A percentile compares a stretch with the other conserved stretches of the same genome.
These are phyloP conservation scores for Meira miltonrushii DNA, from an alignment of 1,284 basidiomycete species.

Conservation along the genomic window DNA sequence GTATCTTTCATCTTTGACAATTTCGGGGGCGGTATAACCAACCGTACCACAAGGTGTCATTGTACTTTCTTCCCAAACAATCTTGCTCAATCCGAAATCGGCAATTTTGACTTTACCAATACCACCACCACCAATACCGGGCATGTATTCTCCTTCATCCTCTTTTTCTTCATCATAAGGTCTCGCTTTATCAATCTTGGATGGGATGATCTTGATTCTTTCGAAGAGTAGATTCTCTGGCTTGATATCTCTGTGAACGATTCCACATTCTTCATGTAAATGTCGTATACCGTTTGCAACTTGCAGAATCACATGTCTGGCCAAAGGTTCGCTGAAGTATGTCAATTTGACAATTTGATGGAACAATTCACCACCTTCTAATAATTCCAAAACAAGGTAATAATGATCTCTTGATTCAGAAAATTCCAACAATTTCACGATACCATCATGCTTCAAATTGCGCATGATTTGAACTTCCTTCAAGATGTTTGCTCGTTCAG, in stretches of 20 bases:
- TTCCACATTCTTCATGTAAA: conserved; percentile 93
- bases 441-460: conserved; percentile 78
- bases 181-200: conserved; percentile 67
- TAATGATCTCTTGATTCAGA: conserved; percentile 86
- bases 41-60: conserved; percentile 99
- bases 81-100: conserved; percentile 95
- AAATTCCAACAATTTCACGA: conserved; percentile 61
- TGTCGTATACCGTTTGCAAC: conserved; percentile 93
- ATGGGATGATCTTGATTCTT: conserved; percentile 84
- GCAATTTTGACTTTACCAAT: conserved; percentile 98
- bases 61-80: conserved; percentile 98
- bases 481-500: conserved; percentile 84
- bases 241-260: conserved; percentile 98
- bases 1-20: conserved; percentile 98
- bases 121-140: conserved; percentile 87
- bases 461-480: conserved; percentile 99
- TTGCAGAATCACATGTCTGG: conserved; percentile 87
- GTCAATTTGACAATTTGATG: conserved; percentile 99
- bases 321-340: conserved; percentile 77
- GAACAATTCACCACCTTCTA: conserved; percentile 89
- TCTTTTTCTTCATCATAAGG: conserved; percentile 98
- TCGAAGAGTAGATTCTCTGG: conserved; percentile 97
- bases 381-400: conserved; percentile 80
- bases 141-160: conserved; percentile 92
- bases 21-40: conserved; percentile 98